Base-by-base conservation (phyloP, 2,329 filamentous ascomycete species). In the Colletotrichum agaves region DNA sequence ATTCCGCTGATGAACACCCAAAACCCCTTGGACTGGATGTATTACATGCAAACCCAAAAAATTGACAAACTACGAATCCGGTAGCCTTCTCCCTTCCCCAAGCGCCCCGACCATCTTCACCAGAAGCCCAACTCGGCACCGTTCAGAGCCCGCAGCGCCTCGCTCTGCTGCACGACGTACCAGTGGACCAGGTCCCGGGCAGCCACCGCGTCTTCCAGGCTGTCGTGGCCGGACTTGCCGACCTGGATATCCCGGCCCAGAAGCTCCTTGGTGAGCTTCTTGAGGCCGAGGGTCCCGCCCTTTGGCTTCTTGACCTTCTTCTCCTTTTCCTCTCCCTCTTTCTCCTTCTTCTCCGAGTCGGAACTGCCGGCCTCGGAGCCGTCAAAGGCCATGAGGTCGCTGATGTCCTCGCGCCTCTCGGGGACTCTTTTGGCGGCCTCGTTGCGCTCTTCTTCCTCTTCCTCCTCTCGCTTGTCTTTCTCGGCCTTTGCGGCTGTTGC, bases 201-300 rank as follows among this genome's bases (percentile, higher is more conserved):
- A 0, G 81, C 82, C 52, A 82, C 69, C 4, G 82, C 81, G 67
- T 85, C 82, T 69, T 85, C 81, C 15, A 82, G 50, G 60, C 80
- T 83, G 68, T 83, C 80, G 61, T 83, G 81, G 7, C 78, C 78
- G 23, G 57, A 61, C 8, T 72, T 73, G 3, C 73, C 75, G 8
- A 73, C 70, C 64, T 81, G 83, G 27, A 85, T 83, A 1, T 72
- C 63, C n/a, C 79, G 75, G 12, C 74, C 72, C 2, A 85, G 75
- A 21, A 80, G 73, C 41, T 77, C 73, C 6, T 72, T 70, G 0
- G 78, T 70, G 27, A 85, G 73, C 1, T 69, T 74, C 71, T 83
- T 85, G 50, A 85, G 73, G 4, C 55, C 61, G 12, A 69, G 66
- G 10, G 56, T 44, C 3, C 56, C 57, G 3, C 49, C 37, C 43